Evolutionary conservation across 176 grass and related monocot species (phyloP), one percentile per base, ranked within the genome.

Genomic region (Ensete glaucum): DNA sequence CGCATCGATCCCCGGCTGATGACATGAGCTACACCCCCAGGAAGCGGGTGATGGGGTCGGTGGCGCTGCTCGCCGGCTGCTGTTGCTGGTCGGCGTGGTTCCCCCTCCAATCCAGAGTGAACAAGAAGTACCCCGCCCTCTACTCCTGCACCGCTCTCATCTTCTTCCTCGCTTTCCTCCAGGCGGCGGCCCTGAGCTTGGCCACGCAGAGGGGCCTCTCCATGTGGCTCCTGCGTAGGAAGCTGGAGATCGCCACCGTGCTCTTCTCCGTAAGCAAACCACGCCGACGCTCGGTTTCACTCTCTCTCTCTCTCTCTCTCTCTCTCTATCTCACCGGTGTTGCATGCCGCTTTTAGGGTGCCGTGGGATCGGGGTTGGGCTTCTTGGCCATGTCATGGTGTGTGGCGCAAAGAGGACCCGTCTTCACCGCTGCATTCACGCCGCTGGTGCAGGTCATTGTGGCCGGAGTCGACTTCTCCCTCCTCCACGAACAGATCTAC

Each of bases 391-490:
- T 96, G 87, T 85, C 92, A 68, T 96, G 89, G 89, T 88, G 86
- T 56, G 76, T 96, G 68, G 82, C 80, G 82, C 83, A 89, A 73
- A 89, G 89, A 58, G 92, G 92, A 1, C 80, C 89, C 9, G 86
- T 92, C 65, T 96, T 96, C 76, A 92, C 86, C 1, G 81, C 92
- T 27, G 84, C 92, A 43, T 96, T 96, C 84, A 96, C 87, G 25
- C 89, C 92, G 81, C 82, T 92, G 0, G 70, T 92, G 27, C 86
- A 92, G 67, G 62, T 96, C 0, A 62, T 89, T n/a, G 89, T 86
- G 63, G 89, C 84, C 24, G 83, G 57, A 27, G 80, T 92, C 22
- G 89, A 87, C 71, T 58, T 87, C 70, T 21, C 81, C 15, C 53
- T 87, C 54, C 89, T 96, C 75, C 89, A 79, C 54, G 92, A 96